A percentile compares a stretch with the other conserved stretches of the same genome.
phyloP scores from a whole-genome alignment of 2,329 filamentous ascomycete species.

The Epichloe scottii region DNA sequence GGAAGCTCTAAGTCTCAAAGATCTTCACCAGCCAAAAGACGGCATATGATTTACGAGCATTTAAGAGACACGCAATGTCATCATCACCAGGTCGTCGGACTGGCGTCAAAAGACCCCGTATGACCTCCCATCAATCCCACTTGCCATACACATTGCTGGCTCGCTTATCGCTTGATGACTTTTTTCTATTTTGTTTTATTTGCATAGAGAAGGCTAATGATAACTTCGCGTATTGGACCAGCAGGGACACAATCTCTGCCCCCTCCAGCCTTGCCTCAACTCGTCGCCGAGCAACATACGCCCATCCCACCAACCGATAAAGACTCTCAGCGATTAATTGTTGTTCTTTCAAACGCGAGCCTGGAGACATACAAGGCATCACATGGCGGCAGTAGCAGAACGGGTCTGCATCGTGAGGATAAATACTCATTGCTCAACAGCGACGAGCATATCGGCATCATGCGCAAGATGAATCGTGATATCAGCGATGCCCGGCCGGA shows the following conservation, averaged over 20 bases:
- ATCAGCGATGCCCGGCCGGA: conserved; percentile 96
- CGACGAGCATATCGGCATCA: conserved; percentile 96
- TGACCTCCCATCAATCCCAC: conserved; percentile 9
- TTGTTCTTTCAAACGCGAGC: conserved; percentile 92
- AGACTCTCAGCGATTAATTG: conserved; percentile 80
- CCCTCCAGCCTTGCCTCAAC: conserved; percentile 76
- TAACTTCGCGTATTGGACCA: not conserved
- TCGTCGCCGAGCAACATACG: conserved; percentile 84
- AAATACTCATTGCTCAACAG: conserved; percentile 98
- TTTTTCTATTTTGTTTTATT: not conserved
- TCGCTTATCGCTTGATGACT: not conserved
- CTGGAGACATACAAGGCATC: conserved; percentile 95
- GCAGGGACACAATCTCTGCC: conserved; percentile 88
- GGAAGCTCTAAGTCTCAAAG: not conserved
- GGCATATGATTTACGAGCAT: not conserved
- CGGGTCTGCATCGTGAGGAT: conserved; percentile 62
- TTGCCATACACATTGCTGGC: not conserved
- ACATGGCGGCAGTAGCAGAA: conserved; percentile 53
- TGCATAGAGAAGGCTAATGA: not conserved
- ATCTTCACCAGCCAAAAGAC: no score
- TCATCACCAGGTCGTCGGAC: conserved; percentile 27
- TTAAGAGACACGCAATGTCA: conserved; percentile 19
- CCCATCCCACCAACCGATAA: conserved; percentile 80
- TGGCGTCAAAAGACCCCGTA: conserved; percentile 32
- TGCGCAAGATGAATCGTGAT: conserved; percentile 98